These are phyloP conservation scores for Pisolithus microcarpus DNA, from an alignment of 768 basidiomycete genomes.

Conservation along the genomic window DNA sequence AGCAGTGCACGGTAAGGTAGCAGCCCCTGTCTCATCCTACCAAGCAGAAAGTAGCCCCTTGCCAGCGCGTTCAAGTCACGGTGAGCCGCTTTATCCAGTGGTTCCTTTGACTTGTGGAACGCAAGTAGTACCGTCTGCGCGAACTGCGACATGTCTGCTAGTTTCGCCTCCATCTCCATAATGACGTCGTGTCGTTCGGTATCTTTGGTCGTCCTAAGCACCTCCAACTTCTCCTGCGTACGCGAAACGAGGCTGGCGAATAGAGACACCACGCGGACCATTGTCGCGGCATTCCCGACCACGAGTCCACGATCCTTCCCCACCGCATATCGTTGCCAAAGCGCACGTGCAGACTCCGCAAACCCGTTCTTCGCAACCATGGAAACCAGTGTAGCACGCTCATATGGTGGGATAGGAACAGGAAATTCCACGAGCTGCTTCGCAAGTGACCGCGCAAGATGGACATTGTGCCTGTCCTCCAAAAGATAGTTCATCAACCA, in stretches of 20 bases:
- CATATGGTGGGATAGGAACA: slow-evolving; percentile 35
- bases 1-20: slow-evolving; percentile 40
- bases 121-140: slow-evolving; percentile 37
- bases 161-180: slow-evolving; percentile 1
- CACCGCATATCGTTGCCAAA: slow-evolving; percentile 52
- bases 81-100: slow-evolving; percentile 43
- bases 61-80: slow-evolving; percentile 52
- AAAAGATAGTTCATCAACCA: slow-evolving; percentile 50
- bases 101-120: slow-evolving; percentile 38
- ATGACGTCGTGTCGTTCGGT: background rate
- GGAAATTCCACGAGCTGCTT: slow-evolving; percentile 39
- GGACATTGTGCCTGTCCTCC: slow-evolving; percentile 30
- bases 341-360: slow-evolving; percentile 37
- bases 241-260: slow-evolving; percentile 25
- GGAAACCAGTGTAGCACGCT: slow-evolving; percentile 45
- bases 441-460: slow-evolving; percentile 45
- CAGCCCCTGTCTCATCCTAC: slow-evolving; percentile 41
- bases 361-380: slow-evolving; percentile 42
- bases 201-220: background rate
- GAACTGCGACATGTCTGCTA: slow-evolving; percentile 29
- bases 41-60: slow-evolving; percentile 54
- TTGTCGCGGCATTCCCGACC: slow-evolving; percentile 35
- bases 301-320: slow-evolving; percentile 37
- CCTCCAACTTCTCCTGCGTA: slow-evolving; percentile 11
- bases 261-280: slow-evolving; percentile 39